Base-by-base conservation (phyloP, 2,329 filamentous ascomycete genomes). In the Diaporthe sp. region DNA sequence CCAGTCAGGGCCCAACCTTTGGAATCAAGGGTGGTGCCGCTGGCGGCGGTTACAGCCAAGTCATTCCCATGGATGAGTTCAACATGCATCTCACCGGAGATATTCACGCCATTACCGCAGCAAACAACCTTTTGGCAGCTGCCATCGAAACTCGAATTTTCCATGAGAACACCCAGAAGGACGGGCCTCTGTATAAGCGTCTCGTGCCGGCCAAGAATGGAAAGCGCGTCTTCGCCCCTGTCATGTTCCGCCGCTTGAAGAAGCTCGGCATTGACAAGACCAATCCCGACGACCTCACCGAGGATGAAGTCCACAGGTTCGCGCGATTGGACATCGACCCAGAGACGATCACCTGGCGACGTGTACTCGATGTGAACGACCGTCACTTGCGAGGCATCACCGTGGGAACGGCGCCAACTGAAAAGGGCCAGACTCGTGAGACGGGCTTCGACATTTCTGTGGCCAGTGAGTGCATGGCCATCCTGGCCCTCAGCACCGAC, bases 61-160 rank as follows among this genome's bases (percentile, higher is more conserved):
- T 99, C 82, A 98, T 99, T 81, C 97, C 97, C 76, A 99, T 99
- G 97, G 97, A 99, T 81, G 97, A 99, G 85, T 99, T 99, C 89
- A 99, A 99, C 86, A 88, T 99, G 82, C 97, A 99, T 84, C 87
- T 99, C 81, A 99, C 97, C 73, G 97, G 97, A 81, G 97, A 99
- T 83, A 98, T 99, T 75, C 97, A 99, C 84, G 97, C 97, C 79
- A 97, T 99, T 82, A 95, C 95, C 72, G 96, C 96, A 39, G 97
- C 97, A 51, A 99, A 98, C 90, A 99, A 99, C 86, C 89, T 99
- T 75, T 91, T 99, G 58, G 96, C 97, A 60, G 97, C 97, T 73
- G 97, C 97, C 49, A 97, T 99, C 78, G 97, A 99, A 83, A 98
- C 97, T 2, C 93, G 97, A 80, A 98, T 99, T 87, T 99, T 98